Percentiles rank a stretch among this genome's conserved stretches.
Evolutionary conservation across 768 basidiomycete genomes (phyloP).

Genomic region (Candolleomyces efflorescens): DNA sequence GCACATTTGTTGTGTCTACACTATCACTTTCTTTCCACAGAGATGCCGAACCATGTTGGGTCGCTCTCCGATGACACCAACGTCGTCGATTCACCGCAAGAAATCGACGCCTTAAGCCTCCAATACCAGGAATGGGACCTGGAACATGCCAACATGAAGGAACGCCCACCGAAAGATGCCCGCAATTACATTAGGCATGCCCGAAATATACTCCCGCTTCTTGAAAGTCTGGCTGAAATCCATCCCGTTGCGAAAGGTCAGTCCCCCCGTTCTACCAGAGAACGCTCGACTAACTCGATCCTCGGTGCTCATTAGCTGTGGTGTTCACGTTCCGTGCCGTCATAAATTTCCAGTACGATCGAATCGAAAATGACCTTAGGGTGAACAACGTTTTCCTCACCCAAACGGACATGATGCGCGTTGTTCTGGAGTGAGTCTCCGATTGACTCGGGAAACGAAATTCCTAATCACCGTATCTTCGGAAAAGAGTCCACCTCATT

Average conservation of each 20-base stretch:
- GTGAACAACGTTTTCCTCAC: conserved; percentile 13
- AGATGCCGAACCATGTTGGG: too few relatives aligned
- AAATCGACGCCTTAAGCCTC: not conserved
- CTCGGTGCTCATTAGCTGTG: conserved; percentile 6
- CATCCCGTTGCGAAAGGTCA: conserved; percentile 16
- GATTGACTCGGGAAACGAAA: not conserved
- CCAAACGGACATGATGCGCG: conserved; percentile 16
- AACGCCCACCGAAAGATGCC: conserved; percentile 10
- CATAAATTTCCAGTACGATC: conserved; percentile 13
- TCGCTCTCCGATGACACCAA: too few relatives aligned
- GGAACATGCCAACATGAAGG: conserved; percentile 10
- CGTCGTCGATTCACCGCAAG: too few relatives aligned
- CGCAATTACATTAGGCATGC: conserved; percentile 14
- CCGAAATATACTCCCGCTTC: conserved; percentile 12
- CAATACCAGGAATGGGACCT: conserved; percentile 9
- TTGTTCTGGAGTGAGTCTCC: conserved; percentile 13
- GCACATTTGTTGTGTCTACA: too few relatives aligned
- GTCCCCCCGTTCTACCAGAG: not conserved
- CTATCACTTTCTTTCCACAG: too few relatives aligned
- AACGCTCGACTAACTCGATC: too few relatives aligned
- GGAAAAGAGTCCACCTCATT: not conserved
- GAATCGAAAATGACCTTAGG: conserved; percentile 15
- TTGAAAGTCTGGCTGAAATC: conserved; percentile 12
- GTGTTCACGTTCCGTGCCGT: conserved; percentile 14
- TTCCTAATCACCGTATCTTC: not conserved